Evolutionary conservation across 306 rosid species (phyloP).

Genomic region (Myrica gale): DNA sequence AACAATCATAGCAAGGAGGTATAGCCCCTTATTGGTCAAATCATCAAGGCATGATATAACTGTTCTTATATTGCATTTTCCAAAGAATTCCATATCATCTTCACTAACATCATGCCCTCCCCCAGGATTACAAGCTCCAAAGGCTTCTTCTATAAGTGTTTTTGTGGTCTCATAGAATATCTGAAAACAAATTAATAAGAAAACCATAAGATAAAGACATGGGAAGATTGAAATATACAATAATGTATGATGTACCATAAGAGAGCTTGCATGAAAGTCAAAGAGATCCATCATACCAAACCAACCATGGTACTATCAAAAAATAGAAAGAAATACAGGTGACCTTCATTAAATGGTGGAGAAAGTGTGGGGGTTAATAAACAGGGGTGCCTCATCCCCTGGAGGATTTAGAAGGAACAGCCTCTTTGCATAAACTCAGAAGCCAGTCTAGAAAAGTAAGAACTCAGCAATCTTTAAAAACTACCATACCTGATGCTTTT

Average conservation of each 20-base stretch:
- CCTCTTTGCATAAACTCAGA: neutral
- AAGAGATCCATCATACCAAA: neutral
- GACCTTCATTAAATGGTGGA: neutral
- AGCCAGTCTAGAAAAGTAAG: conserved; percentile 14
- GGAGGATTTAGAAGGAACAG: neutral
- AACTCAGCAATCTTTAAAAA: neutral
- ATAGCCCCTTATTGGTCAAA: conserved; percentile 67
- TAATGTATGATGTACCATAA: neutral
- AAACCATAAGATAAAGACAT: neutral
- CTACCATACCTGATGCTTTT: neutral
- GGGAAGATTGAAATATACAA: neutral
- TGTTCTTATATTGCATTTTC: conserved; percentile 26
- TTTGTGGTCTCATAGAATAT: conserved; percentile 62
- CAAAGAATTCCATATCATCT: conserved; percentile 35
- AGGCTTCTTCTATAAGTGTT: conserved; percentile 48
- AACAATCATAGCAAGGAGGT: conserved; percentile 51
- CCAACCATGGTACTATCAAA: neutral
- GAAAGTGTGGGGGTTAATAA: neutral
- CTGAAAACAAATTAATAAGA: conserved; percentile 38
- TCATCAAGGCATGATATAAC: conserved; percentile 49
- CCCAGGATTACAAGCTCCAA: conserved; percentile 42
- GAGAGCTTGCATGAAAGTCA: neutral
- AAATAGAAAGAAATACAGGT: neutral
- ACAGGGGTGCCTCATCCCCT: neutral
- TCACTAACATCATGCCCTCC: conserved; percentile 29